A percentile compares a stretch with the other conserved stretches of the same genome.
Evolutionary conservation across 352 stramenopile species (phyloP).

Genomic region (Pythium oligandrum): DNA sequence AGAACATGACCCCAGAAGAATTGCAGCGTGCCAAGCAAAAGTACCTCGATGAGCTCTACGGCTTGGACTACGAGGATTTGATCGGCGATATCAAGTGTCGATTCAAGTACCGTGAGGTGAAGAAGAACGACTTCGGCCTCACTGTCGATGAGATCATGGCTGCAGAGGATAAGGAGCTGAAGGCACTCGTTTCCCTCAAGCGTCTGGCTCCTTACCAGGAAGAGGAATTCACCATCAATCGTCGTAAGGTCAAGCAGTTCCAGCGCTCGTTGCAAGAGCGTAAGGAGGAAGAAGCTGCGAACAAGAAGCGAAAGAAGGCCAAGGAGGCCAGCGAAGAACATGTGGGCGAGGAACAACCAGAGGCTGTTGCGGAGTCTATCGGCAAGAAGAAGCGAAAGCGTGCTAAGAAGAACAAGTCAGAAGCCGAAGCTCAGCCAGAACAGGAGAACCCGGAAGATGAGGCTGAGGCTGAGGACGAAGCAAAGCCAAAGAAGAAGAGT

Average conservation of each 20-base stretch:
- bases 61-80: constrained; percentile 99
- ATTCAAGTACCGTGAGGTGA: constrained; percentile 97
- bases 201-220: constrained; percentile 94
- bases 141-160: constrained; percentile 97
- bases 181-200: constrained; percentile 97
- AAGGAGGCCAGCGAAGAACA: constrained; percentile 11
- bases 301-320: constrained; percentile 34
- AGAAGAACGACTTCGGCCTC: constrained; percentile 95
- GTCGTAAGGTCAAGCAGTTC: constrained; percentile 49
- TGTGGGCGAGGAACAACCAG: constrained; percentile 7
- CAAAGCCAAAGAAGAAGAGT: constrained; percentile 45
- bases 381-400: constrained; percentile 72
- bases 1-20: constrained; percentile 54
- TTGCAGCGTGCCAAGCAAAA: constrained; percentile 86
- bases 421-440: constrained; percentile 9
- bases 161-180: constrained; percentile 94
- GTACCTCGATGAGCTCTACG: constrained; percentile 96
- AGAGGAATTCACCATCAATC: constrained; percentile 69
- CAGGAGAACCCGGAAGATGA: constrained; percentile 15
- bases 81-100: constrained; percentile 96
- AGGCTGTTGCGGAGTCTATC: constrained; percentile 16
- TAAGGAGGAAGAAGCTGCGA: constrained; percentile 35
- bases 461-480: not conserved
- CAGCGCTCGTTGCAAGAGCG: constrained; percentile 71
- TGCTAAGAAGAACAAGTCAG: constrained; percentile 45